Percentiles rank a stretch among this genome's conserved stretches.
Conservation (phyloP, 768 basidiomycete species). For the Podaxis sp. region DNA sequence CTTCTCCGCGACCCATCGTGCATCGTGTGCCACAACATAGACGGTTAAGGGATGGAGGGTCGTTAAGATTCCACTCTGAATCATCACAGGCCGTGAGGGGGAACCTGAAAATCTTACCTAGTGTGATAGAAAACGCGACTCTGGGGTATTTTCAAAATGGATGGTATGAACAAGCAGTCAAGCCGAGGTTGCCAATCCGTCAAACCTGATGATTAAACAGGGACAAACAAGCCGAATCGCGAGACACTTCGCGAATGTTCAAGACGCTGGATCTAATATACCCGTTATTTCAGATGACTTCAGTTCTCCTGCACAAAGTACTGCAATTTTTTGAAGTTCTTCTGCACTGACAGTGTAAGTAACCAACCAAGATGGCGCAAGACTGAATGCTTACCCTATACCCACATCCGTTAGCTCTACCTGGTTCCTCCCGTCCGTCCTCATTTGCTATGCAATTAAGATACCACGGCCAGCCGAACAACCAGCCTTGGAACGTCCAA, state of each 20-base stretch:
- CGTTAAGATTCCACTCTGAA: conserved; percentile 92
- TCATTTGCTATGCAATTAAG: not conserved
- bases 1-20: conserved; percentile 67
- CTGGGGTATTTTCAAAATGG: not conserved
- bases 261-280: not conserved
- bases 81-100: conserved; percentile 54
- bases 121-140: not conserved
- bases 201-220: not conserved
- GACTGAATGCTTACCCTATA: not conserved
- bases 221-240: not conserved
- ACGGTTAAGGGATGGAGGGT: conserved; percentile 43
- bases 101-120: conserved; percentile 16
- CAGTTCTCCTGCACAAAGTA: not conserved
- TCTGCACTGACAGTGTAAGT: not conserved
- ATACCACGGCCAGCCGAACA: not conserved
- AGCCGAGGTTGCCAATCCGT: not conserved
- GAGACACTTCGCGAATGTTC: not conserved
- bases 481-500: not conserved
- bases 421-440: not conserved
- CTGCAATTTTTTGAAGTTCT: not conserved
- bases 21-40: conserved; percentile 19
- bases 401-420: not conserved
- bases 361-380: no score
- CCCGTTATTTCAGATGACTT: not conserved
- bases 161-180: not conserved